These are phyloP conservation scores for Diplodia scrobiculata DNA, from an alignment of 2,329 filamentous ascomycete species.

Conservation along the genomic window DNA sequence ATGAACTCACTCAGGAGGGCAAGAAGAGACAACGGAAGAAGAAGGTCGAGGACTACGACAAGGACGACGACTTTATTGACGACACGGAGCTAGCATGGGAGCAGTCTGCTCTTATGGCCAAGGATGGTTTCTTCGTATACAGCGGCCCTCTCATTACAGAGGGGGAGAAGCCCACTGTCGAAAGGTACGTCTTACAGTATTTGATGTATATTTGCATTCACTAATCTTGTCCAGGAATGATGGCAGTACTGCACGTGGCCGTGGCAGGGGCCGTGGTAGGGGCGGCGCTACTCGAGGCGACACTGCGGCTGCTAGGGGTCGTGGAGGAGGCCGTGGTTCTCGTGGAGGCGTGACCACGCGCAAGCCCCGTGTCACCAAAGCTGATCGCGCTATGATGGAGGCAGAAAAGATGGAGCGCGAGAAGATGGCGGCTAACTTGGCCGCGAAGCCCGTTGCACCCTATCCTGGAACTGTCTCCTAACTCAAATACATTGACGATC, in stretches of 20 bases:
- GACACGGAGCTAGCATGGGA: constrained; percentile 96
- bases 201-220: constrained; percentile 27
- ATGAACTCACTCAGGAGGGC: constrained; percentile 33
- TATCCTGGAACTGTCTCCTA: constrained; percentile 14
- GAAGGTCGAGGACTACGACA: constrained; percentile 68
- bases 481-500: neutral
- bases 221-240: constrained; percentile 60
- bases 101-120: constrained; percentile 87
- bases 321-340: constrained; percentile 57
- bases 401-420: constrained; percentile 78
- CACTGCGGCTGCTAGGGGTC: constrained; percentile 41
- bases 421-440: constrained; percentile 44
- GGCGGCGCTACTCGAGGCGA: constrained; percentile 51
- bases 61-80: constrained; percentile 72
- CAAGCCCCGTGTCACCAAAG: constrained; percentile 84
- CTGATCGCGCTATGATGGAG: constrained; percentile 78
- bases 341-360: constrained; percentile 72
- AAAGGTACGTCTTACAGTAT: constrained; percentile 54
- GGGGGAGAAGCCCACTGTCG: constrained; percentile 71
- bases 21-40: constrained; percentile 79
- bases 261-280: constrained; percentile 59
- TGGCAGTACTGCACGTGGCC: constrained; percentile 69
- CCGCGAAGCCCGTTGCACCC: constrained; percentile 29
- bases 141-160: constrained; percentile 87
- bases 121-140: constrained; percentile 98